Evolutionary conservation across 495 filamentous ascomycete species (phyloP), one percentile per base, ranked within the genome.

Genomic region (Apiosordaria backusii): DNA sequence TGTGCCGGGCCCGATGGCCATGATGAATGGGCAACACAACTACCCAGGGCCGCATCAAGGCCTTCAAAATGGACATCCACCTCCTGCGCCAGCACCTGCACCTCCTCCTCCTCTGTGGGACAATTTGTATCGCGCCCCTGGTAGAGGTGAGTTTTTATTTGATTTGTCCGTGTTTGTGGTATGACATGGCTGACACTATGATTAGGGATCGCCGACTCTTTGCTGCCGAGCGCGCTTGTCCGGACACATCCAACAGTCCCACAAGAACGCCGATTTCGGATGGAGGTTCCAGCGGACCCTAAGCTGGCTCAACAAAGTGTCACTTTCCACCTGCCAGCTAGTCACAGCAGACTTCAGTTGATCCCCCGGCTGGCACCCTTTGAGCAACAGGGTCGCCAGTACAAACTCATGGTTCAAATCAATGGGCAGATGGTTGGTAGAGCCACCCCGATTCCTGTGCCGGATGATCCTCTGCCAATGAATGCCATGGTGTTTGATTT

Each of bases 171-270:
- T 6, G 61, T 2, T 19, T 10, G 9, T 7, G 53, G 57, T n/a
- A 16, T 18, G 22, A 29, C 16, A 25, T 25, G 18, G 52, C 69
- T 74, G 61, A 70, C 57, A 29, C 15, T 2, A 29, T 59, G 19
- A 21, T 26, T 3, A 65, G 74, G 78, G 73, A 61, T 67, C 15
- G 60, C 71, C 40, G 85, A 89, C 71, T 87, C 90, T 18, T 78
- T 93, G 52, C 85, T 93, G 63, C 82, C 82, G 26, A 90, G 85
- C 60, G 74, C 93, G 52, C 80, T 84, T 24, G 74, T 96, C n/a
- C 74, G 78, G 50, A 88, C 89, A 3, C 89, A 91, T 74, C 85
- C 87, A 3, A 81, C 81, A 1, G 78, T 92, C 27, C 85, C 82
- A 23, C 72, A 86, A 18, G 78, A 83, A 25, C 76, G 77, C 4